phyloP scores from a whole-genome alignment of 345 rosid genomes.

The Populus alba region DNA sequence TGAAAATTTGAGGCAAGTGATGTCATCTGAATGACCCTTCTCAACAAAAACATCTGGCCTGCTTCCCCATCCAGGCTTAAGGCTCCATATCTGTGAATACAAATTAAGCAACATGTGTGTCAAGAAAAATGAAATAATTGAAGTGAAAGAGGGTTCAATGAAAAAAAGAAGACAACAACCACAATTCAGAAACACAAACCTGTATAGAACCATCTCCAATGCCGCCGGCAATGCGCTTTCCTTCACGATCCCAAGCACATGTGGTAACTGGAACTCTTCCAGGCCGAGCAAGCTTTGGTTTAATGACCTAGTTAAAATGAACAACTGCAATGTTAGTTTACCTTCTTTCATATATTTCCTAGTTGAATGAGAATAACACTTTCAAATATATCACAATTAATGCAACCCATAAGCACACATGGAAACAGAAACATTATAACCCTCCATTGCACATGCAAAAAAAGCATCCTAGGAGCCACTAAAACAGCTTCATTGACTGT shows the following conservation, averaged over 20 bases:
- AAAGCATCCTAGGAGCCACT: neutral
- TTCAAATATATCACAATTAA: neutral
- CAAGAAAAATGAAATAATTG: neutral
- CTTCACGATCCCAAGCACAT: conserved; percentile 94
- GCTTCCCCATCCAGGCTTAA: conserved; percentile 99
- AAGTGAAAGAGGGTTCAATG: neutral
- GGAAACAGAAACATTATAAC: neutral
- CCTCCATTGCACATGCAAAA: neutral
- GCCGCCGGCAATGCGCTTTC: conserved; percentile 85
- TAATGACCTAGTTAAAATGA: conserved; percentile 62
- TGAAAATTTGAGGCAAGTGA: conserved; percentile 83
- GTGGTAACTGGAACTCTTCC: conserved; percentile 94
- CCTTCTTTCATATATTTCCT: neutral
- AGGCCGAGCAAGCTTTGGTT: conserved; percentile 97
- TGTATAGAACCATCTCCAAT: conserved; percentile 94
- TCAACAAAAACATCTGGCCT: conserved; percentile 81
- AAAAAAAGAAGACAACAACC: neutral
- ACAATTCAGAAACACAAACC: conserved; percentile 42
- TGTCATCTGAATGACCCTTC: conserved; percentile 87
- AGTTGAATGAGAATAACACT: conserved; percentile 10
- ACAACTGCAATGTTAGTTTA: conserved; percentile 10
- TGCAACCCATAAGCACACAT: neutral
- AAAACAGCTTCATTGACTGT: neutral
- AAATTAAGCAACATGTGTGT: neutral
- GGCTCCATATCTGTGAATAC: conserved; percentile 72